Evolutionary conservation across 2,329 filamentous ascomycete genomes (phyloP).

Genomic region (Ceratocystis lukuohia): DNA sequence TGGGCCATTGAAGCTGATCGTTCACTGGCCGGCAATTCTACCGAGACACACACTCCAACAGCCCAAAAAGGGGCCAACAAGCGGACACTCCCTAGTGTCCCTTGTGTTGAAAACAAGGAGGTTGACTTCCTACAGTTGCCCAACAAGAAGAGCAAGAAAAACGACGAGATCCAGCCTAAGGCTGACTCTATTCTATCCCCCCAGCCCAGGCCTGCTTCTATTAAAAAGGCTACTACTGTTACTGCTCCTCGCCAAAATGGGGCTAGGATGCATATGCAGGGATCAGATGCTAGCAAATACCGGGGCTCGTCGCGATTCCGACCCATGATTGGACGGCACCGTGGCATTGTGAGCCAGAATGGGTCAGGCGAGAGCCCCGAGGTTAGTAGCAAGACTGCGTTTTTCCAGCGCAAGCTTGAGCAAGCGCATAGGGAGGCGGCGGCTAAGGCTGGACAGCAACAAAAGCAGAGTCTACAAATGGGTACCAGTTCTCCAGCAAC

Average conservation of each 20-base stretch:
- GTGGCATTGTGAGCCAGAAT: slow-evolving; percentile 13
- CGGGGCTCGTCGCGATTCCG: slow-evolving; percentile 5
- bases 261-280: slow-evolving; percentile 9
- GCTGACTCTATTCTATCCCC: neutral
- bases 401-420: slow-evolving; percentile 16
- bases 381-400: slow-evolving; percentile 17
- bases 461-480: neutral
- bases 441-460: neutral
- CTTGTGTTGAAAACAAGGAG: neutral
- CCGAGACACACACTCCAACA: slow-evolving; percentile 9
- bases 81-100: neutral
- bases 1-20: slow-evolving; percentile 46
- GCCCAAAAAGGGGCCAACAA: slow-evolving; percentile 22
- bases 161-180: neutral
- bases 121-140: slow-evolving; percentile 23
- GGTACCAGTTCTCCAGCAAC: neutral
- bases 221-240: neutral
- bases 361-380: slow-evolving; percentile 9
- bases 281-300: slow-evolving; percentile 9
- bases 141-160: slow-evolving; percentile 19
- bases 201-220: neutral
- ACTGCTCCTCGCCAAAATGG: slow-evolving; percentile 8
- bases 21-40: slow-evolving; percentile 27
- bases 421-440: neutral
- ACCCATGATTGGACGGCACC: slow-evolving; percentile 13